Percentiles rank a stretch among this genome's conserved stretches.
These are phyloP conservation scores for Cyclanthera cordifolia DNA, from an alignment of 306 rosid genomes.

Conservation along the genomic window DNA sequence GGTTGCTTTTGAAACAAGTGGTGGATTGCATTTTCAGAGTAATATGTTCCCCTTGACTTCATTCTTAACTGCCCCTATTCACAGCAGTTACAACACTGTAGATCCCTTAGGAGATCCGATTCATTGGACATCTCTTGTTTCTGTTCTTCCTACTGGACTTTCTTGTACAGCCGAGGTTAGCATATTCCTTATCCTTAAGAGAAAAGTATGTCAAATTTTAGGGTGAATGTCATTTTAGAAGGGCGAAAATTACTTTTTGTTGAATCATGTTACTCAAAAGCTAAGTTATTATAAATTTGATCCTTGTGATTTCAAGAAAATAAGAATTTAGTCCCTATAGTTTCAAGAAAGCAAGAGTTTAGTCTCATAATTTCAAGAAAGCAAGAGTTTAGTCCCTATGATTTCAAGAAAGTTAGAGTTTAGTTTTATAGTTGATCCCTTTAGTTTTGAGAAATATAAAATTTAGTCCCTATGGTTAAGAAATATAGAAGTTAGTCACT, in stretches of 20 bases:
- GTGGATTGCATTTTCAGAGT: conserved; percentile 73
- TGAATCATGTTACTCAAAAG: too few species aligned
- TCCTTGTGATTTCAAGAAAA: too few species aligned
- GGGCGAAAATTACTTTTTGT: background rate
- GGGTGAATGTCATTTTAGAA: background rate
- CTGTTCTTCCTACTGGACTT: conserved; percentile 60
- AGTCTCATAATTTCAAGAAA: too few species aligned
- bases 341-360: too few species aligned
- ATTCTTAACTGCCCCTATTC: conserved; percentile 70
- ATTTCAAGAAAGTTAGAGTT: too few species aligned
- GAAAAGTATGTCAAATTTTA: background rate
- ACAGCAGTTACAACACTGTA: conserved; percentile 58
- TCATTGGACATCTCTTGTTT: conserved; percentile 81
- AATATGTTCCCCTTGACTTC: conserved; percentile 59
- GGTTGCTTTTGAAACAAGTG: conserved; percentile 54
- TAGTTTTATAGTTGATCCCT: too few species aligned
- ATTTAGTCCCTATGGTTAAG: too few species aligned
- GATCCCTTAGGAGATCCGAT: conserved; percentile 79
- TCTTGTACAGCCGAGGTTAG: conserved; percentile 75
- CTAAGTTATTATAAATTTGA: too few species aligned
- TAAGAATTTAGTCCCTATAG: too few species aligned
- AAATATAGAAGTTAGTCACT: too few species aligned
- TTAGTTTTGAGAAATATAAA: too few species aligned
- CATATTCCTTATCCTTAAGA: conserved; percentile 9
- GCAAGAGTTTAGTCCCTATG: too few species aligned